These are phyloP conservation scores for Eleusine coracana DNA, from an alignment of 176 grass and related monocot species.

Conservation along the genomic window DNA sequence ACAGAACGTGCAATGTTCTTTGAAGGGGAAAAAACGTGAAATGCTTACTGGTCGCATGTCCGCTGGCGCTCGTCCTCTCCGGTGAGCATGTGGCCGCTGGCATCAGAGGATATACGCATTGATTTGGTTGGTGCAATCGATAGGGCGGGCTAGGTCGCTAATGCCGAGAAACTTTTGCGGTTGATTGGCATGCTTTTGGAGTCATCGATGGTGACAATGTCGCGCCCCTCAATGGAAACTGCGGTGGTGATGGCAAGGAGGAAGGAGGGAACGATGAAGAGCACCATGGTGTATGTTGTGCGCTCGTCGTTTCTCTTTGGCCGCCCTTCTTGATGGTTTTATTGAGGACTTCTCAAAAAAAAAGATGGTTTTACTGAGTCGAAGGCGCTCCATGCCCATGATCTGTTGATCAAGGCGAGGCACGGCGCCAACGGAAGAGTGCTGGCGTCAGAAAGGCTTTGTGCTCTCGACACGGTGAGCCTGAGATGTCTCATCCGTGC, in stretches of 20 bases:
- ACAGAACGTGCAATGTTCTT: background rate
- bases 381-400: too few species aligned
- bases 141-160: background rate
- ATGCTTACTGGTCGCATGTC: constrained; percentile 22
- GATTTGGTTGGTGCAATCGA: background rate
- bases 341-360: background rate
- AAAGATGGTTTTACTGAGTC: too few species aligned
- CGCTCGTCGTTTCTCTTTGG: background rate
- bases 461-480: too few species aligned
- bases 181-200: background rate
- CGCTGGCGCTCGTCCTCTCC: background rate
- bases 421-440: too few species aligned
- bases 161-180: background rate
- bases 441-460: too few species aligned
- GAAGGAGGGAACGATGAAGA: constrained; percentile 23
- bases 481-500: too few species aligned
- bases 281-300: constrained; percentile 17
- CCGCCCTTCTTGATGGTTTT: constrained; percentile 27
- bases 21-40: background rate
- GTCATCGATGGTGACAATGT: background rate
- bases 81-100: background rate
- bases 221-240: background rate
- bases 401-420: too few species aligned
- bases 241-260: background rate
- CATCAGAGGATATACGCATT: background rate